A percentile compares a stretch with the other conserved stretches of the same genome.
These are phyloP conservation scores for Pichia sp. DNA, from an alignment of 1,139 yeast species.

Conservation along the genomic window DNA sequence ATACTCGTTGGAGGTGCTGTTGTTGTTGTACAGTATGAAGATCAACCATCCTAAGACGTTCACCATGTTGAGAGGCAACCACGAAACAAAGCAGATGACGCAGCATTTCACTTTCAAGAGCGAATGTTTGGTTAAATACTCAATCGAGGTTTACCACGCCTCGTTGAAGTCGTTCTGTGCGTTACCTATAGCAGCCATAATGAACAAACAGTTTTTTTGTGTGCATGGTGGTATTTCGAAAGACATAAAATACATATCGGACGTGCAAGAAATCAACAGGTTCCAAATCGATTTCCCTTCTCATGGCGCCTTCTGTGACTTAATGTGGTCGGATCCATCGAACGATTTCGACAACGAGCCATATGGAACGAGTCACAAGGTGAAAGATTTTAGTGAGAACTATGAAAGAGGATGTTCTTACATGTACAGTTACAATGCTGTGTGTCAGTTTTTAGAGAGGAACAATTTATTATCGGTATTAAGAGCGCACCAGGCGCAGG, in stretches of 20 bases:
- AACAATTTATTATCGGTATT: constrained; percentile 80
- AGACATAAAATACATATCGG: constrained; percentile 67
- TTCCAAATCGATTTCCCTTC: constrained; percentile 88
- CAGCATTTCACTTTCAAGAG: constrained; percentile 90
- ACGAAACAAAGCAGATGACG: constrained; percentile 91
- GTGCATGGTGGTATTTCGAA: constrained; percentile 98
- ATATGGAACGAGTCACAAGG: constrained; percentile 32
- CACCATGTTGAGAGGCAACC: constrained; percentile 89
- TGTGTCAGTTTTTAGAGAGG: constrained; percentile 73
- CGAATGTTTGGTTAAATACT: constrained; percentile 87
- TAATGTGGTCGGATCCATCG: constrained; percentile 94
- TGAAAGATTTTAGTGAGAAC: constrained; percentile 50
- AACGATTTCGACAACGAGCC: constrained; percentile 77
- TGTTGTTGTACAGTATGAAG: constrained; percentile 77
- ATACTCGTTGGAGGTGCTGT: constrained; percentile 82
- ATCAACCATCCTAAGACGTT: constrained; percentile 71
- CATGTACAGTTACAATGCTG: constrained; percentile 81
- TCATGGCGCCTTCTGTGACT: constrained; percentile 89
- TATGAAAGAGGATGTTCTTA: constrained; percentile 90
- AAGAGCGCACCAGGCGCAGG: constrained; percentile 97
- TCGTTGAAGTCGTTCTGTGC: constrained; percentile 80
- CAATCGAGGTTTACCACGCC: constrained; percentile 61
- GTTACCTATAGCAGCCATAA: constrained; percentile 86
- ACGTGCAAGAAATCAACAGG: constrained; percentile 65
- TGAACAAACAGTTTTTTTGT: constrained; percentile 93